Evolutionary conservation across 164 flowering plant species (phyloP).

Genomic region (Magnolia kwangsiensis): DNA sequence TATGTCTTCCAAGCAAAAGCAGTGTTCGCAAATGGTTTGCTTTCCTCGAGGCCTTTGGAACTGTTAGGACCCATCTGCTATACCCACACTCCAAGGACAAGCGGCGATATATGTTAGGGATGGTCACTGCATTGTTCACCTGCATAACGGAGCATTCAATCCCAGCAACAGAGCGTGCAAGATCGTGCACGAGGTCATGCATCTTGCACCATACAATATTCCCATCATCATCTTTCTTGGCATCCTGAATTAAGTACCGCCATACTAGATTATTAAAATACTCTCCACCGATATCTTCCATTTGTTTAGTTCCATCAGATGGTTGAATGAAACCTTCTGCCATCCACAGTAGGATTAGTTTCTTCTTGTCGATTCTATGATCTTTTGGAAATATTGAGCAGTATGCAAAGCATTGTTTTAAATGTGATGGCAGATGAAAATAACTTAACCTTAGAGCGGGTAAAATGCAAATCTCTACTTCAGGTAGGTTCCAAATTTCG

Average conservation of each 20-base stretch:
- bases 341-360: slow-evolving; percentile 16
- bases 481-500: too few species aligned
- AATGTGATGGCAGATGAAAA: slow-evolving; percentile 13
- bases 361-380: background rate
- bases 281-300: slow-evolving; percentile 4
- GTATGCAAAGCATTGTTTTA: slow-evolving; percentile 16
- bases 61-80: too few species aligned
- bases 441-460: slow-evolving; percentile 17
- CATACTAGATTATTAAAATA: slow-evolving; percentile 2
- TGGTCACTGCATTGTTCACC: background rate
- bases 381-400: slow-evolving; percentile 22
- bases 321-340: slow-evolving; percentile 13
- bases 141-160: background rate
- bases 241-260: slow-evolving; percentile 7
- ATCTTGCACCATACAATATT: slow-evolving; percentile 2
- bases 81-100: background rate
- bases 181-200: background rate
- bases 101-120: background rate
- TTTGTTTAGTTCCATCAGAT: background rate
- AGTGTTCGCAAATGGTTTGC: background rate
- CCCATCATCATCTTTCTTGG: background rate
- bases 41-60: too few species aligned
- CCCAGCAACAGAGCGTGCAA: background rate
- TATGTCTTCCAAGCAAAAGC: too few species aligned
- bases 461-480: background rate